Evolutionary conservation across 148 eudicot genomes (phyloP).

Genomic region (Talinum fruticosum): DNA sequence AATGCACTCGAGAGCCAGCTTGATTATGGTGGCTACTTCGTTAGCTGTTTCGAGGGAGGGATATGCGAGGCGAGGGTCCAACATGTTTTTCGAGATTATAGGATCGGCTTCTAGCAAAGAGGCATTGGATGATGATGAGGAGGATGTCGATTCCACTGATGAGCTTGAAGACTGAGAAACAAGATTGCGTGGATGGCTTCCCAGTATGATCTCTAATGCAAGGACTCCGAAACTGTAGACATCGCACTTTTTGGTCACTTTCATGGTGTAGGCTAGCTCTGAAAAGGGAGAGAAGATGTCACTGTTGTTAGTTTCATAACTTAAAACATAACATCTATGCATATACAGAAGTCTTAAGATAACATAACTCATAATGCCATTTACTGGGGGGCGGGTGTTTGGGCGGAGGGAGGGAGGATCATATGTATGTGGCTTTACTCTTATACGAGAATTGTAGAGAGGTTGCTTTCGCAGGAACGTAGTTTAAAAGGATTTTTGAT

Average conservation of each 20-base stretch:
- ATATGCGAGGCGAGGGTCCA: slow-evolving; percentile 37
- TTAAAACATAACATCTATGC: background rate
- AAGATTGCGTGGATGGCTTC: slow-evolving; percentile 44
- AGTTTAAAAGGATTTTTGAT: too few relatives aligned
- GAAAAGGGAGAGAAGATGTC: slow-evolving; percentile 10
- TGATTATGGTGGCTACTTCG: slow-evolving; percentile 21
- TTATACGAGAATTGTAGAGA: background rate
- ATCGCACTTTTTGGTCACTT: slow-evolving; percentile 46
- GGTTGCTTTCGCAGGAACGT: too few relatives aligned
- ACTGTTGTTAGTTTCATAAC: background rate
- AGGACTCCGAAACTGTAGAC: slow-evolving; percentile 57
- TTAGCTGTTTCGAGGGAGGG: slow-evolving; percentile 26
- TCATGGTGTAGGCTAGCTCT: slow-evolving; percentile 54
- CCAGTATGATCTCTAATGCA: slow-evolving; percentile 40
- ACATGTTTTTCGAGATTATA: slow-evolving; percentile 17
- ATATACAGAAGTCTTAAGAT: background rate
- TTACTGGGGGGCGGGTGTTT: too few relatives aligned
- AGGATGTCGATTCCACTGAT: slow-evolving; percentile 9
- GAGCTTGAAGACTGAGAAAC: slow-evolving; percentile 16
- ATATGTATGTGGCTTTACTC: background rate
- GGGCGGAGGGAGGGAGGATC: background rate
- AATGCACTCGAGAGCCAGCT: slow-evolving; percentile 39
- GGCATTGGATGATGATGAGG: background rate
- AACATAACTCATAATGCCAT: too few relatives aligned
- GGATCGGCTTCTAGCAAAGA: background rate